Base-by-base conservation (phyloP, 768 basidiomycete genomes). In the Trametes maxima region DNA sequence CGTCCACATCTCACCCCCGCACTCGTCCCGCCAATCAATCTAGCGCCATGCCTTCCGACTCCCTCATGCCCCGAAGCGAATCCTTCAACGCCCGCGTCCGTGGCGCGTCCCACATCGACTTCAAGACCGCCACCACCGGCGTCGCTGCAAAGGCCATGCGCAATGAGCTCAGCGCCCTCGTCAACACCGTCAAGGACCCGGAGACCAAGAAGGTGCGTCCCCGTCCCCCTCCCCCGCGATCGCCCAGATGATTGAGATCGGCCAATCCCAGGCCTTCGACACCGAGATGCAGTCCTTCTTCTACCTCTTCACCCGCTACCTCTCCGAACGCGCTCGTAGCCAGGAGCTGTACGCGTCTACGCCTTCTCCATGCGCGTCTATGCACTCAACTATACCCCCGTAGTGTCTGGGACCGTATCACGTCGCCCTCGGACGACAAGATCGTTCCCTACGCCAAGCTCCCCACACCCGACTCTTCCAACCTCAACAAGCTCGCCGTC, bases 271-370 rank as follows among this genome's bases (percentile, higher is more conserved):
- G 92, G 86, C 88, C 12, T 97, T 98, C 78, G 90, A 94, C 77
- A 88, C 87, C 42, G 94, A 98, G 79, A 96, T 98, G 94, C 89
- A 94, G 75, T 87, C 89, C 60, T 98, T 97, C 82, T 95, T 94
- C 83, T 87, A 88, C 69, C 90, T 98, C 69, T 95, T 96, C 82
- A 95, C 92, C 72, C 90, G 95, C 67, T 97, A 94, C 78, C 88
- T 97, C 66, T 77, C 62, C 40, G 62, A 64, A 25, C 57, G 57
- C n/a, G 62, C 62, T n/a, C 57, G 54, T n/a, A 86, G 85, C 73
- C 82, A 86, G 69, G 90, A 93, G 76, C 88, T 97, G 94, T 96
- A 69, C 60, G 89, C 78, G 25, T 50, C 62, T 46, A 55, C 37
- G 44, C 51, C 19, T 24, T 24, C 42, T 16, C 40, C 39, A 17